A percentile compares a stretch with the other conserved stretches of the same genome.
These are phyloP conservation scores for Podila horticola DNA, from an alignment of 192 early-diverging fungal species.

Conservation along the genomic window DNA sequence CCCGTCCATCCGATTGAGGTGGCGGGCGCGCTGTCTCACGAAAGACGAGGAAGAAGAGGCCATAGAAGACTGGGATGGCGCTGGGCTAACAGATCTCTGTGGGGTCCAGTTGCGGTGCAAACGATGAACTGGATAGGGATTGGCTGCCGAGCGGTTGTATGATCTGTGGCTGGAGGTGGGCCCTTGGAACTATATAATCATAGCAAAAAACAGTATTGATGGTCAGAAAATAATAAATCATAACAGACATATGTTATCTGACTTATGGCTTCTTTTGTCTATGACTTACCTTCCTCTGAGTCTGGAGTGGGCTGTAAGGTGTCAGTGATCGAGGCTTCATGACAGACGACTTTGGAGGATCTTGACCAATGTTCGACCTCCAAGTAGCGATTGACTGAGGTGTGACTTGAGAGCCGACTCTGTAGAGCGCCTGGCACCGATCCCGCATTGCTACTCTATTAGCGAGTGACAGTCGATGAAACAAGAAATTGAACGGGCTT, in stretches of 20 bases:
- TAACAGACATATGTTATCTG: too few species aligned
- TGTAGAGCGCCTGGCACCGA: slow-evolving; percentile 30
- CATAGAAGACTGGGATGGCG: background rate
- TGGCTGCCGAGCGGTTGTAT: too few species aligned
- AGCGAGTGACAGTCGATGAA: too few species aligned
- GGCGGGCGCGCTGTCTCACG: slow-evolving; percentile 13
- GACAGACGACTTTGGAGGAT: background rate
- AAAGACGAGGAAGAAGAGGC: slow-evolving; percentile 18
- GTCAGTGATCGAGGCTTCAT: background rate
- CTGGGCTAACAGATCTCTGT: background rate
- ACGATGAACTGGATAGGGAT: background rate
- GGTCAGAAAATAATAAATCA: too few species aligned
- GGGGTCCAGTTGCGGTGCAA: background rate
- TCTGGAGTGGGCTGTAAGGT: too few species aligned
- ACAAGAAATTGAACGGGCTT: too few species aligned
- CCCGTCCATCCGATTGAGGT: background rate
- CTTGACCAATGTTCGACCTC: background rate
- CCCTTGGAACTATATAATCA: background rate
- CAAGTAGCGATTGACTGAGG: background rate
- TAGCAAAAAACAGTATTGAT: too few species aligned
- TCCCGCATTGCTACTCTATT: slow-evolving; percentile 20
- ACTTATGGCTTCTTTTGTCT: too few species aligned
- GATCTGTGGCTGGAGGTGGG: background rate
- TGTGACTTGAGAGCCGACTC: background rate
- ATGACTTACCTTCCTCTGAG: background rate